A percentile compares a stretch with the other conserved stretches of the same genome.
Evolutionary conservation across 2,329 filamentous ascomycete species (phyloP).

Genomic region (Ramularia endophylla): DNA sequence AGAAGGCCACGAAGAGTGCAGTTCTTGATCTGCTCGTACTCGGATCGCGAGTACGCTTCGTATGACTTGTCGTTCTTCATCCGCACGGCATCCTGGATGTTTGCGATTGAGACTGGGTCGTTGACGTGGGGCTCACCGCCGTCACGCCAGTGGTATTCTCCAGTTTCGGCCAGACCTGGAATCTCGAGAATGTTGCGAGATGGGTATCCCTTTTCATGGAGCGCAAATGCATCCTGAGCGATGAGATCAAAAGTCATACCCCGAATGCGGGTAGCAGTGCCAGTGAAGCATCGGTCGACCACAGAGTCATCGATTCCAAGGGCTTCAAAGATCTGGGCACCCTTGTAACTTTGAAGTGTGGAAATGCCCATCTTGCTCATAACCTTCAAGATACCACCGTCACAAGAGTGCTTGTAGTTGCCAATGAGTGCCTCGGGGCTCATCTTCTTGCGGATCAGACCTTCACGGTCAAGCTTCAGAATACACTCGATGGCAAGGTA

Average conservation of each 20-base stretch:
- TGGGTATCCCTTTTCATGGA: constrained; percentile 91
- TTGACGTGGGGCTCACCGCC: constrained; percentile 94
- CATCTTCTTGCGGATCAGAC: constrained; percentile 84
- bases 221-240: constrained; percentile 87
- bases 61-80: constrained; percentile 99
- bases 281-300: constrained; percentile 89
- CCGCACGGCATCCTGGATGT: constrained; percentile 92
- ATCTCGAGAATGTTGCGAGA: constrained; percentile 69
- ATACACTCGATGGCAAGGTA: constrained; percentile 97
- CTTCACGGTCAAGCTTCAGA: constrained; percentile 90
- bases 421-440: constrained; percentile 75
- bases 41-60: constrained; percentile 86
- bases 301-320: constrained; percentile 88
- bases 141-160: constrained; percentile 98
- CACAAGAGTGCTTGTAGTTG: constrained; percentile 96
- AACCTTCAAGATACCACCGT: constrained; percentile 94
- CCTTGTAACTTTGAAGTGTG: constrained; percentile 92
- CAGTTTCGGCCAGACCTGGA: constrained; percentile 80
- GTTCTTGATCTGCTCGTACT: constrained; percentile 94
- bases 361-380: constrained; percentile 99
- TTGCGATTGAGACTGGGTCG: constrained; percentile 89
- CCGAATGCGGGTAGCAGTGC: constrained; percentile 89
- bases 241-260: constrained; percentile 92
- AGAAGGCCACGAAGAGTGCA: constrained; percentile 91
- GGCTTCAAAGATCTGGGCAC: constrained; percentile 95